Evolutionary conservation across 192 early-diverging fungal species (phyloP).

Genomic region (Backusella mclennaniae): DNA sequence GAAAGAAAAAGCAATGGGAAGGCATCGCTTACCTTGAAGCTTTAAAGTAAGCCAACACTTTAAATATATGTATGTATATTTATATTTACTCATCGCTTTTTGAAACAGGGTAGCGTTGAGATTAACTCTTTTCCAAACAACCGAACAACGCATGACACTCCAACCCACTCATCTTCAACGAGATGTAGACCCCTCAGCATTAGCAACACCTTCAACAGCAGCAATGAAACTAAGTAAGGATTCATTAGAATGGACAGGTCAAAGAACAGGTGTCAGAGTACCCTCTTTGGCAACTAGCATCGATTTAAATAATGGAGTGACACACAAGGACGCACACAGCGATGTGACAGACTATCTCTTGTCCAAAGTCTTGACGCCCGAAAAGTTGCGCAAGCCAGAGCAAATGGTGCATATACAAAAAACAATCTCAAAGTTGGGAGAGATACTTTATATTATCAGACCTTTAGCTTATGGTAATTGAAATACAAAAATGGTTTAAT

Average conservation of each 20-base stretch:
- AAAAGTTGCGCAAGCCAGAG: constrained; percentile 60
- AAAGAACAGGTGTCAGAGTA: constrained; percentile 25
- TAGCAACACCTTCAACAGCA: constrained; percentile 26
- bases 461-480: constrained; percentile 80
- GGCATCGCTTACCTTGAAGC: constrained; percentile 25
- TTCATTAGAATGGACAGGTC: constrained; percentile 36
- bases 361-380: constrained; percentile 57
- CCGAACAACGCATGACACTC: constrained; percentile 57
- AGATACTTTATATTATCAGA: constrained; percentile 79
- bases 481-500: not conserved
- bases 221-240: constrained; percentile 15
- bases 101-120: constrained; percentile 43
- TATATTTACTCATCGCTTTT: not conserved
- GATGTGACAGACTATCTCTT: constrained; percentile 56
- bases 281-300: constrained; percentile 18
- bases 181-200: constrained; percentile 59
- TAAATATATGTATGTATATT: not conserved
- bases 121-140: constrained; percentile 49
- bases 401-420: constrained; percentile 64
- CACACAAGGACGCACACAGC: not conserved
- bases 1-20: constrained; percentile 21
- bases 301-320: constrained; percentile 17
- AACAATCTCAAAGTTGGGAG: constrained; percentile 53
- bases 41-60: constrained; percentile 26
- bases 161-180: constrained; percentile 61